Conservation (phyloP, 1,284 basidiomycete species). For the Malassezia pachydermatis region DNA sequence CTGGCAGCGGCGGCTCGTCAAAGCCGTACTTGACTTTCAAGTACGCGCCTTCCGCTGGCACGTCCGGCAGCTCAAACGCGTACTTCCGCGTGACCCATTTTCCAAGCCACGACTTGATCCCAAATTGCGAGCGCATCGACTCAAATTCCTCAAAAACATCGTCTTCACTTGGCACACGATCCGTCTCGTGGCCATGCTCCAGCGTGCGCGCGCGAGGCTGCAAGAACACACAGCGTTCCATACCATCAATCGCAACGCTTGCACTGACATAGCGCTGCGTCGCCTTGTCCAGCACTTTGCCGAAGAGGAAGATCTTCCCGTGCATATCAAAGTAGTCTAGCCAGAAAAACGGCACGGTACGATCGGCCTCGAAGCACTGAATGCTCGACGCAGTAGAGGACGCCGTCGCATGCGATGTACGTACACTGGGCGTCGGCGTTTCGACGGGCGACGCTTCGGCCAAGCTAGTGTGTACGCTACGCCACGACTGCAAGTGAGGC, state of each 20-base stretch:
- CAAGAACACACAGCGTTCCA: constrained; percentile 89
- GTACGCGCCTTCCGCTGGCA: constrained; percentile 77
- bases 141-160: constrained; percentile 83
- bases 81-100: constrained; percentile 77
- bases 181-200: constrained; percentile 60
- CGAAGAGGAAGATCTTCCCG: constrained; percentile 43
- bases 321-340: constrained; percentile 40
- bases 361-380: constrained; percentile 6
- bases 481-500: constrained; percentile 20
- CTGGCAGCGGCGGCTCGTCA: constrained; percentile 51
- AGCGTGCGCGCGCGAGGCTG: constrained; percentile 55
- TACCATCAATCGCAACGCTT: constrained; percentile 71
- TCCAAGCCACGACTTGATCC: constrained; percentile 61
- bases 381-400: neutral
- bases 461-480: constrained; percentile 27
- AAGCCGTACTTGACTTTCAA: constrained; percentile 57
- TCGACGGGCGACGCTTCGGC: constrained; percentile 11
- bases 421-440: neutral
- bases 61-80: constrained; percentile 75
- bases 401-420: neutral
- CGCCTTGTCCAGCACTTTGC: constrained; percentile 42
- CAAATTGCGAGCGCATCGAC: constrained; percentile 60
- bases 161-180: constrained; percentile 51
- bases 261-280: constrained; percentile 65
- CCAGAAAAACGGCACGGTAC: constrained; percentile 42